Evolutionary conservation across 352 stramenopile genomes (phyloP).

Genomic region (Pythium coloratum): DNA sequence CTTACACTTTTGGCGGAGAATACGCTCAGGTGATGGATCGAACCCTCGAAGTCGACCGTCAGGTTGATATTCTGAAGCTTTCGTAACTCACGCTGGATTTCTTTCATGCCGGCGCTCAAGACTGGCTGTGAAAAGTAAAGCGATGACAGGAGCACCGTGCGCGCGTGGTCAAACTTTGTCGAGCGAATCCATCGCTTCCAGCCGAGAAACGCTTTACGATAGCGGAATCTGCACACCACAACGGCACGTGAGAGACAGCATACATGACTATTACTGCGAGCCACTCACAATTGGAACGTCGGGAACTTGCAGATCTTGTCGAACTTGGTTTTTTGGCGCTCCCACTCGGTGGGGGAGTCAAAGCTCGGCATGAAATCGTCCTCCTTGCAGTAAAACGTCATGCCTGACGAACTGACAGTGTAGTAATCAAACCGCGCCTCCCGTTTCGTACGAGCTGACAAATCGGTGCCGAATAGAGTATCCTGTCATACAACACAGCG

Average conservation of each 20-base stretch:
- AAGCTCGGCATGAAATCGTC: constrained; percentile 48
- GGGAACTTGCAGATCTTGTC: constrained; percentile 31
- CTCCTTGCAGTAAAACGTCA: constrained; percentile 62
- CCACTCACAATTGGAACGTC: constrained; percentile 55
- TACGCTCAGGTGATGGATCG: constrained; percentile 29
- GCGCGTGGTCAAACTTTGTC: constrained; percentile 43
- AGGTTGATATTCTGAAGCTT: constrained; percentile 36
- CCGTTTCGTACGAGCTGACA: constrained; percentile 7
- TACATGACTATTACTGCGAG: not conserved
- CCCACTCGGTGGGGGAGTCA: constrained; percentile 45
- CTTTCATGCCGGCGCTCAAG: constrained; percentile 37
- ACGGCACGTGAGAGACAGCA: constrained; percentile 1
- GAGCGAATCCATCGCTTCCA: constrained; percentile 59
- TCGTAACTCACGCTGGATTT: constrained; percentile 32
- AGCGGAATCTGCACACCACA: constrained; percentile 47
- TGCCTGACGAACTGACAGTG: constrained; percentile 53
- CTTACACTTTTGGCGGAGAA: constrained; percentile 46
- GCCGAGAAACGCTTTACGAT: constrained; percentile 57
- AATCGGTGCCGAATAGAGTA: constrained; percentile 21
- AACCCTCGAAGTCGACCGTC: constrained; percentile 50
- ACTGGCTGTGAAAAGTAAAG: constrained; percentile 54
- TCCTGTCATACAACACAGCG: constrained; percentile 7
- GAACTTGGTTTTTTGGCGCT: constrained; percentile 54
- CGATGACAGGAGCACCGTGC: constrained; percentile 38
- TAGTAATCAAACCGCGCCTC: constrained; percentile 60